Percentiles rank a stretch among this genome's conserved stretches.
Evolutionary conservation across 2,329 filamentous ascomycete species (phyloP).

Genomic region (Cladophialophora immunda): DNA sequence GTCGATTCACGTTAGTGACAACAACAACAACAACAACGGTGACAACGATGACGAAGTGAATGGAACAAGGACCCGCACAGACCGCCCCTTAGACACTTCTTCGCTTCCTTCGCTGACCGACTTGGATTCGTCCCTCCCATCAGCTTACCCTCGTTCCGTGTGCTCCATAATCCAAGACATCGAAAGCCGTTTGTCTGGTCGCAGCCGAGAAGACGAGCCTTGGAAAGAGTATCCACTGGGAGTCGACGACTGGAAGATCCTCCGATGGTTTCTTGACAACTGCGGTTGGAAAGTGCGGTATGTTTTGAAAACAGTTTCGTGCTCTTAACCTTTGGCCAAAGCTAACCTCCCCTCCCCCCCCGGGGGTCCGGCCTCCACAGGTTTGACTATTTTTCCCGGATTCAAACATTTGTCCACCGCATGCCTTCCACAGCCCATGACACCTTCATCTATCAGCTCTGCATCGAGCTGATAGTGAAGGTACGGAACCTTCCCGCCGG

Average conservation of each 20-base stretch:
- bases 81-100: no score
- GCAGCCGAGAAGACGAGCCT: background rate
- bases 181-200: background rate
- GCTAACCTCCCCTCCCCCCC: background rate
- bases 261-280: background rate
- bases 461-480: background rate
- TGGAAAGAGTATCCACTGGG: background rate
- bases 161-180: background rate
- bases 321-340: background rate
- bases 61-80: no score
- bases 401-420: background rate
- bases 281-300: background rate
- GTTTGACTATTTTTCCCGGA: background rate
- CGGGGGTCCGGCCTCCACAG: background rate
- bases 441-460: background rate
- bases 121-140: no score
- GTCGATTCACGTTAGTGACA: no score
- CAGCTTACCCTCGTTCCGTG: background rate
- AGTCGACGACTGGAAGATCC: background rate
- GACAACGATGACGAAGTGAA: no score
- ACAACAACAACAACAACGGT: no score
- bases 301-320: background rate
- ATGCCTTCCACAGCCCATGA: background rate
- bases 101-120: no score
- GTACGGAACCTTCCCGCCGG: background rate